Conservation (phyloP, 148 eudicot genomes). For the Pharnaceum exiguum region DNA sequence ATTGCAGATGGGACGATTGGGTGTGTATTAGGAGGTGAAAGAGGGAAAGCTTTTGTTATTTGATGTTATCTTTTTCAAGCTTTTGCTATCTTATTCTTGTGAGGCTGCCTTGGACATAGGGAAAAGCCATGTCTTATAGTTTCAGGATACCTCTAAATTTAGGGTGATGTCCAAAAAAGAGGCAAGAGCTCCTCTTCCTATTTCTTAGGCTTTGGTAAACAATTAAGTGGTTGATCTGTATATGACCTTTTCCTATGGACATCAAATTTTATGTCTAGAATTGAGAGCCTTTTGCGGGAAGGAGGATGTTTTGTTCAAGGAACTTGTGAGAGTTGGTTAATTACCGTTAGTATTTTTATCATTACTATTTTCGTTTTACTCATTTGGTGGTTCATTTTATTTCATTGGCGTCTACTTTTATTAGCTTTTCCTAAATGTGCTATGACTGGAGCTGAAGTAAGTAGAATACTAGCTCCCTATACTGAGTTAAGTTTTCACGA, state of each 20-base stretch:
- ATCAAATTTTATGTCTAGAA: background rate
- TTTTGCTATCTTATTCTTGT: conserved; percentile 9
- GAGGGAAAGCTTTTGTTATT: background rate
- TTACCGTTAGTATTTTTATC: background rate
- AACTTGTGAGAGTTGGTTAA: background rate
- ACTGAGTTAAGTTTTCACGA: no score
- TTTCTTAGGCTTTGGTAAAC: conserved; percentile 9
- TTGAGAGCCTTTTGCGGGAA: background rate
- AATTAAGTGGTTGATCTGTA: conserved; percentile 8
- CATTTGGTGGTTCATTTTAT: no score
- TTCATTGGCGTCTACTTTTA: no score
- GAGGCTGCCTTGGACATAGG: conserved; percentile 16
- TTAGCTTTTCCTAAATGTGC: no score
- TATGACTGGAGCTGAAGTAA: no score
- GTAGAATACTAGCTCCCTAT: no score
- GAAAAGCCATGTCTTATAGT: conserved; percentile 6
- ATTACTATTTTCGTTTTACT: no score
- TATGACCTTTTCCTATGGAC: conserved; percentile 7
- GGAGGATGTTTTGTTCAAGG: background rate
- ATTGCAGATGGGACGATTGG: conserved; percentile 22
- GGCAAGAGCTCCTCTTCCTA: conserved; percentile 10
- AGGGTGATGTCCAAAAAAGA: conserved; percentile 1
- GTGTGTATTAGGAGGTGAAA: conserved; percentile 22
- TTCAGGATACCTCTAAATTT: conserved; percentile 6
- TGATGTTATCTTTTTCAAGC: background rate